phyloP scores from a whole-genome alignment of 108 stramenopile genomes.

The Cyclotella baltica region DNA sequence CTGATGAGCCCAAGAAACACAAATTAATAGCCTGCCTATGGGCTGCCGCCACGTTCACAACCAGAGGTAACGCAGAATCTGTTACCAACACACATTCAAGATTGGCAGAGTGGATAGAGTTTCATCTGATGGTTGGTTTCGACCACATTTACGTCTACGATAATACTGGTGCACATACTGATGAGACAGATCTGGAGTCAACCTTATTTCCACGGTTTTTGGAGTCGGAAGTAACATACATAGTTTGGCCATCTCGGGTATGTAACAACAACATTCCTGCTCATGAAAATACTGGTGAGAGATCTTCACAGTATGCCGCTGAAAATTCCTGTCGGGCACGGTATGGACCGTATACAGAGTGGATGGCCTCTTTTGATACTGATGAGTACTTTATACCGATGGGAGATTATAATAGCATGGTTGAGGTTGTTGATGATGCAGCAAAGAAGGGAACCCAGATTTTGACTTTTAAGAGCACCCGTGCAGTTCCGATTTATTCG shows the following conservation, averaged over 20 bases:
- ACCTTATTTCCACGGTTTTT: conserved; percentile 45
- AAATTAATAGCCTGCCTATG: conserved; percentile 73
- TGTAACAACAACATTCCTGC: conserved; percentile 83
- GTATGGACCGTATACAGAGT: conserved; percentile 76
- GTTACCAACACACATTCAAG: conserved; percentile 62
- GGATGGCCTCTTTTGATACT: conserved; percentile 78
- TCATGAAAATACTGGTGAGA: conserved; percentile 73
- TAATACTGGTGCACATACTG: conserved; percentile 47
- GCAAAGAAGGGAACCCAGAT: conserved; percentile 59
- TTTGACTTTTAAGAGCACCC: conserved; percentile 61
- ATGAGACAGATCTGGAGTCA: conserved; percentile 33
- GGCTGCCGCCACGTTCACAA: conserved; percentile 72
- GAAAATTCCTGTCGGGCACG: conserved; percentile 75
- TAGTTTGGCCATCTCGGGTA: conserved; percentile 54
- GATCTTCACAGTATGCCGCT: conserved; percentile 81
- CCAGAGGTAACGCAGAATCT: conserved; percentile 60
- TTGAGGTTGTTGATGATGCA: conserved; percentile 62
- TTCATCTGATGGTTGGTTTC: conserved; percentile 75
- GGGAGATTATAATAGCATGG: conserved; percentile 59
- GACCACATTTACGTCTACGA: conserved; percentile 63
- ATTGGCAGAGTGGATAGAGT: conserved; percentile 84
- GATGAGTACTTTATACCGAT: conserved; percentile 86
- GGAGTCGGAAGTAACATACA: conserved; percentile 50
- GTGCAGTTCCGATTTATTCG: conserved; percentile 40
- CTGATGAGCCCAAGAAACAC: conserved; percentile 46